These are phyloP conservation scores for Lobosporangium transversale DNA, from an alignment of 192 early-diverging fungal species.

Conservation along the genomic window DNA sequence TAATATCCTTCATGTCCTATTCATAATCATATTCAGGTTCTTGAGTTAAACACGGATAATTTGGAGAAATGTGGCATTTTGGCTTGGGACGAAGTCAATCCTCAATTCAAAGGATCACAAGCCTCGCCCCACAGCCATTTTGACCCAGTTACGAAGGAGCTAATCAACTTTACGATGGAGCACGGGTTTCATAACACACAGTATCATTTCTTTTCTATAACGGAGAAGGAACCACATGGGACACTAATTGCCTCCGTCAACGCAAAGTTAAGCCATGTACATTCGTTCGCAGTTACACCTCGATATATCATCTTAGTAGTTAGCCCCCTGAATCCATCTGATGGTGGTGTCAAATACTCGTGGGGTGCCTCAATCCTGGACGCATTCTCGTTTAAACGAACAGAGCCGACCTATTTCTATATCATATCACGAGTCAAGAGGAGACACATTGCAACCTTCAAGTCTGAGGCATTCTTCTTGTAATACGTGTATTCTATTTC, in stretches of 20 bases:
- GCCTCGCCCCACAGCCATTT: constrained; percentile 76
- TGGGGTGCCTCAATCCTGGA: constrained; percentile 80
- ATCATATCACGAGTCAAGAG: constrained; percentile 77
- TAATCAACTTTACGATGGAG: constrained; percentile 80
- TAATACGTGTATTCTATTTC: constrained; percentile 51
- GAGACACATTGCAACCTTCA: constrained; percentile 74
- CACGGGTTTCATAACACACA: constrained; percentile 72
- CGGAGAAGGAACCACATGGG: constrained; percentile 70
- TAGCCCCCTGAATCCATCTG: constrained; percentile 61
- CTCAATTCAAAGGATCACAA: constrained; percentile 69
- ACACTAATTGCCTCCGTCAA: constrained; percentile 68
- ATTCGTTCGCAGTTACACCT: constrained; percentile 80
- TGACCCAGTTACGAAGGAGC: constrained; percentile 75
- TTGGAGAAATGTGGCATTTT: constrained; percentile 69
- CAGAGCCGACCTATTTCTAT: constrained; percentile 71
- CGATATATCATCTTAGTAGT: constrained; percentile 77
- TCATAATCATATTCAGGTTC: too few species aligned
- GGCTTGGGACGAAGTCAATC: constrained; percentile 71
- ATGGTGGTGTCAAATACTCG: constrained; percentile 72
- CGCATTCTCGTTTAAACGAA: constrained; percentile 69
- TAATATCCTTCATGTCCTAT: too few species aligned
- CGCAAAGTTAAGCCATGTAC: constrained; percentile 75
- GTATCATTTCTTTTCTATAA: constrained; percentile 74
- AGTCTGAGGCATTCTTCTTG: constrained; percentile 69
- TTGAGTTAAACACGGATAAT: constrained; percentile 74